phyloP scores from a whole-genome alignment of 108 stramenopile genomes.

The Pseudonitzschia multiseries region DNA sequence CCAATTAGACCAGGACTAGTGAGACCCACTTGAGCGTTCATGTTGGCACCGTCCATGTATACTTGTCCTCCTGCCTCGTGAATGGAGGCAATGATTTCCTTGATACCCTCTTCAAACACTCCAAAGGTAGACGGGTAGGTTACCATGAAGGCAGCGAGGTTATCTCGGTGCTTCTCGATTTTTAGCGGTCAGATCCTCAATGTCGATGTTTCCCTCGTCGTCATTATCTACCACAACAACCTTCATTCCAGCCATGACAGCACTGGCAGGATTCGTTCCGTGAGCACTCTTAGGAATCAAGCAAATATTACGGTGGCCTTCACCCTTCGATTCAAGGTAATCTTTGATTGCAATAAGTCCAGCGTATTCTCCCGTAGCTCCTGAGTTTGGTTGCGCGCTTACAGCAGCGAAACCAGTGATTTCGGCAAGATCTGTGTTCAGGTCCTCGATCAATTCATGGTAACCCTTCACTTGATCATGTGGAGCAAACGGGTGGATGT shows the following conservation, averaged over 20 bases:
- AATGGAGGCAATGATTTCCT: conserved; percentile 84
- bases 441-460: conserved; percentile 90
- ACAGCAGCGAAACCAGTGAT: conserved; percentile 99
- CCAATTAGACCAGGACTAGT: conserved; percentile 97
- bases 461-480: conserved; percentile 92
- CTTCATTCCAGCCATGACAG: conserved; percentile 96
- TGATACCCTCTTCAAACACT: conserved; percentile 96
- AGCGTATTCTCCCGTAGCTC: conserved; percentile 98
- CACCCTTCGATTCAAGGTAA: conserved; percentile 81
- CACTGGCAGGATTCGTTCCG: conserved; percentile 98
- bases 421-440: conserved; percentile 93
- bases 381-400: conserved; percentile 97
- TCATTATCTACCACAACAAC: conserved; percentile 97
- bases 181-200: conserved; percentile 88
- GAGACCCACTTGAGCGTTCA: conserved; percentile 99
- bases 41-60: conserved; percentile 99
- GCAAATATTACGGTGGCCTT: conserved; percentile 95
- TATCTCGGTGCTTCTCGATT: conserved; percentile 88
- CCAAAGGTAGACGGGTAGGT: conserved; percentile 99
- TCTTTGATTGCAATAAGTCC: conserved; percentile 92
- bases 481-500: conserved; percentile 99
- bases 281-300: conserved; percentile 98
- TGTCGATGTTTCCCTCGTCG: conserved; percentile 91
- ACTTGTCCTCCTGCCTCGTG: conserved; percentile 96
- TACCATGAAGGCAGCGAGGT: conserved; percentile 97